Base-by-base conservation (phyloP, 108 stramenopile species). In the Pseudonitzschia multiseries region DNA sequence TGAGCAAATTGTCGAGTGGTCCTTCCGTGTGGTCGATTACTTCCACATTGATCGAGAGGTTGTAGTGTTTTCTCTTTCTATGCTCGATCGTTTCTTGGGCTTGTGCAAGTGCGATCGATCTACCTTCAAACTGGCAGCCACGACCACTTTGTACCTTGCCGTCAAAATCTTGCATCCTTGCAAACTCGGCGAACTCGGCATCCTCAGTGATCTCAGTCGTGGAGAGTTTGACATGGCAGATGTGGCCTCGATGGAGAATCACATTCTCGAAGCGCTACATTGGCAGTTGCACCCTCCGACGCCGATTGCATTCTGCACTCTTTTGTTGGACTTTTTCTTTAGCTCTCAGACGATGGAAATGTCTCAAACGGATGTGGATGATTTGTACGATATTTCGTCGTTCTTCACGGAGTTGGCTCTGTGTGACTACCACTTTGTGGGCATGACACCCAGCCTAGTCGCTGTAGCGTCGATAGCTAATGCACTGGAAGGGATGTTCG, bases 401-500 rank as follows among this genome's bases (percentile, higher is more conserved):
- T 88, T 88, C 72, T 84, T 87, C 36, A 79, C 79, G 2, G 87
- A 88, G 57, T 69, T 88, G 44, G 78, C 87, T 10, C 71, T 88
- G 17, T 88, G 87, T 59, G 87, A 89, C 70, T 89, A 89, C 71
- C 85, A 72, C 57, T 89, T 89, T 76, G 75, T 85, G 17, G 64
- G 70, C 31, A 20, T 79, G 28, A 52, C 40, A 36, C 78, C 84
- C 15, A 85, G 84, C 27, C 53, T 68, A 8, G 70, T 87, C 63
- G 89, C 93, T 0, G 42, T 91, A 13, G 87, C 90, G 5, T 80
- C 84, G 22, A 79, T 94, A n/a, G 63, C 83, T 21, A 91, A 91
- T 65, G 85, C 93, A 8, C 79, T 93, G 61, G 93, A 93, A 62
- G 87, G 87, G 4, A 83, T 87, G 83, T 81, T 79, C 42, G 82